Base-by-base conservation (phyloP, 192 early-diverging fungal genomes). In the Entomortierella chlamydospora region DNA sequence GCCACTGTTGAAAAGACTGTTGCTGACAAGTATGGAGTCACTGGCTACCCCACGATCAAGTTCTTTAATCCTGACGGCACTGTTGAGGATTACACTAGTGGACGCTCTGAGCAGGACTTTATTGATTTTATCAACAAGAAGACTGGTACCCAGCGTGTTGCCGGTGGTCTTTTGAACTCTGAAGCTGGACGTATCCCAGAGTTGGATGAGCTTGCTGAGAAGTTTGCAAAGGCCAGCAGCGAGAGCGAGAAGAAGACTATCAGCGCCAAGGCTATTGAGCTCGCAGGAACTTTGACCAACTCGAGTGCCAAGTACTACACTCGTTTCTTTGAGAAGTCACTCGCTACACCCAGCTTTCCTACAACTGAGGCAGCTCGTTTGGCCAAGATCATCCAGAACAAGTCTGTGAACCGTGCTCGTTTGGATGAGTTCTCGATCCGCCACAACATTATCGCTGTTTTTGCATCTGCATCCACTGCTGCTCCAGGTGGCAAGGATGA, bases 11-110 rank as follows among this genome's bases (percentile, higher is more conserved):
- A 91, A 66, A 77, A 79, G 50, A 86, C 85, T 49, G 70, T 94
- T 84, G 93, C 89, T 70, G 76, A 82, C 22, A 89, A 89, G 67
- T 93, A 90, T 78, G 87, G 87, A 20, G 89, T 99, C 52, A 61
- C 77, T 49, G 96, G 97, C 10, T 98, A 92, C 91, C 98, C 98
- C 1, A 98, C 97, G 12, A 85, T 98, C 77, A 93, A 94, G 80
- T 95, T 93, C 82, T 97, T 96, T 88, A 34, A 60, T 60, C 86
- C 85, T 25, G 72, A 81, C 23, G 91, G 86, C 25, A 83, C 83
- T 28, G 90, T 92, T 18, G 87, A 90, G 52, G 88, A 89, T 41
- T 99, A 95, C 83, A 86, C 93, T 23, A 91, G 90, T 57, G 87
- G 84, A 30, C 92, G 97, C 64, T 76, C 81, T 41, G 92, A 96